Conservation (phyloP, 2,329 filamentous ascomycete species). For the Colletotrichum plurivorum region DNA sequence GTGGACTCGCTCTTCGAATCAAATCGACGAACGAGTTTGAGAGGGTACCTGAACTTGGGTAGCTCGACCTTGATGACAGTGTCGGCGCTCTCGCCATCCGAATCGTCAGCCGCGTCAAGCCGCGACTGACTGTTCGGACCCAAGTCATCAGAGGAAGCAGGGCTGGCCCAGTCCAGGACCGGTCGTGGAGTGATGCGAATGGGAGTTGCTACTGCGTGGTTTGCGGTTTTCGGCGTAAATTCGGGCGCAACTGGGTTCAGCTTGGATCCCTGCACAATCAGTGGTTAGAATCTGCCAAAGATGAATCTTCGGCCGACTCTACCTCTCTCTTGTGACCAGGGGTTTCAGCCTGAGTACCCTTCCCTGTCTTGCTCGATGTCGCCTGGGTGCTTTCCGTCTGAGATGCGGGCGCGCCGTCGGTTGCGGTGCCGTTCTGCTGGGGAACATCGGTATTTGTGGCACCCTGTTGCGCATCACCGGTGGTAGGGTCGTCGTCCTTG, state of each 20-base stretch:
- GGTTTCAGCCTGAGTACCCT: conserved; percentile 47
- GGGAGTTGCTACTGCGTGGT: conserved; percentile 23
- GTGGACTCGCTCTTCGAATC: conserved; percentile 34
- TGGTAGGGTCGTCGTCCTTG: conserved; percentile 51
- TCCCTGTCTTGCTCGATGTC: conserved; percentile 43
- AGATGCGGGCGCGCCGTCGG: conserved; percentile 41
- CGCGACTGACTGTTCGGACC: background rate
- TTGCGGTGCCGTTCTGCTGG: conserved; percentile 44
- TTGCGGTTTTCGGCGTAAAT: conserved; percentile 63
- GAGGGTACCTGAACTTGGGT: conserved; percentile 24
- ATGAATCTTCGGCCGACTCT: conserved; percentile 51
- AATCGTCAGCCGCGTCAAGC: background rate
- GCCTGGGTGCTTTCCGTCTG: conserved; percentile 39
- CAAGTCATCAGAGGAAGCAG: conserved; percentile 17
- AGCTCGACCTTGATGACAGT: conserved; percentile 32
- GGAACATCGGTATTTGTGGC: conserved; percentile 55
- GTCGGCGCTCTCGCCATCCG: conserved; percentile 22
- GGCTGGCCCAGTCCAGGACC: conserved; percentile 29
- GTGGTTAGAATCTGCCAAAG: conserved; percentile 57
- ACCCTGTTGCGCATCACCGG: conserved; percentile 5
- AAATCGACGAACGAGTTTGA: conserved; percentile 16
- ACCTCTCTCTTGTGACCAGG: conserved; percentile 63
- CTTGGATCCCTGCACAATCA: conserved; percentile 61
- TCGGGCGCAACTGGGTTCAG: conserved; percentile 69
- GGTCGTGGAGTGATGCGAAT: background rate